Evolutionary conservation across 23 red algal species (phyloP).

Genomic region (Gracilaria vermiculophylla): DNA sequence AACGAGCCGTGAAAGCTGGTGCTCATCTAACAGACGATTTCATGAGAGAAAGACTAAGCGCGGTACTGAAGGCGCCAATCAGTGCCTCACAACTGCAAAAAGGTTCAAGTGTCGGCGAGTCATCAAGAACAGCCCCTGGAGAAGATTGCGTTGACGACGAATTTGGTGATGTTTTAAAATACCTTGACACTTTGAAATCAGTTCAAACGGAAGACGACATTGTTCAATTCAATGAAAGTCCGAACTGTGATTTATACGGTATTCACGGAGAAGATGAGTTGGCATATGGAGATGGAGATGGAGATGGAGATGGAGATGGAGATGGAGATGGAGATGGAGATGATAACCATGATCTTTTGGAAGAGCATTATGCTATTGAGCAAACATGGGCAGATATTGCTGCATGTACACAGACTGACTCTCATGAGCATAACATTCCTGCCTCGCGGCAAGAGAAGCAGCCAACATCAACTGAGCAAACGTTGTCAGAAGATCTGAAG

Average conservation of each 20-base stretch:
- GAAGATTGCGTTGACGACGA: slow-evolving; percentile 2
- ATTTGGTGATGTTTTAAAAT: slow-evolving; percentile 35
- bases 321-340: slow-evolving; percentile 18
- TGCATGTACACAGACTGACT: slow-evolving; percentile 52
- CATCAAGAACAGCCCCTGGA: neutral
- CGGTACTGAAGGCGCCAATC: neutral
- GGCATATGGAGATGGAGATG: neutral
- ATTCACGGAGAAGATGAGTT: slow-evolving; percentile 20
- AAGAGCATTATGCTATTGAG: slow-evolving; percentile 44
- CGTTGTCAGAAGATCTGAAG: neutral
- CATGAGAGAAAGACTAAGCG: slow-evolving; percentile 8
- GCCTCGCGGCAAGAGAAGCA: neutral
- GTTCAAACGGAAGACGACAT: slow-evolving; percentile 16
- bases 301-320: too few species aligned
- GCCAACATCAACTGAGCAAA: slow-evolving; percentile 15
- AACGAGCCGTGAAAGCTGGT: slow-evolving; percentile 40
- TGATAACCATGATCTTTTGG: slow-evolving; percentile 20
- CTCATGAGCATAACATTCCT: neutral
- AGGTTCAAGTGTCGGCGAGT: neutral
- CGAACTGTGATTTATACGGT: neutral
- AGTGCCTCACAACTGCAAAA: neutral
- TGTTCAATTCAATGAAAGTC: slow-evolving; percentile 27
- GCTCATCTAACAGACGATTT: slow-evolving; percentile 36
- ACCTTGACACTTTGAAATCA: slow-evolving; percentile 17
- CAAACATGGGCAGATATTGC: slow-evolving; percentile 50